A percentile compares a stretch with the other conserved stretches of the same genome.
Conservation (phyloP, 2,329 filamentous ascomycete species). For the Diaporthe vexans region DNA sequence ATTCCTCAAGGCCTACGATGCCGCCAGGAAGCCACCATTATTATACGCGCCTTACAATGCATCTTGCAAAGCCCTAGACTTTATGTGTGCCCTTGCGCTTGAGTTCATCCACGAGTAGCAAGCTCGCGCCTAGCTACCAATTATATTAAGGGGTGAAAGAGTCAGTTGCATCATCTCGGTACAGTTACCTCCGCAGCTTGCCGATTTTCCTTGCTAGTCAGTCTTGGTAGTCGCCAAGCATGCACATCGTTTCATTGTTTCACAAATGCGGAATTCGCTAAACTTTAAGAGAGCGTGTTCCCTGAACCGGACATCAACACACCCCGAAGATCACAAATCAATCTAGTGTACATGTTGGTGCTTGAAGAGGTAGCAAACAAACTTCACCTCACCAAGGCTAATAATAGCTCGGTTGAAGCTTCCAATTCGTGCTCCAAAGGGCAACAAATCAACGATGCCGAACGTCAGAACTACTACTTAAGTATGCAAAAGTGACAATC, state of each 20-base stretch:
- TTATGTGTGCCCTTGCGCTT: not conserved
- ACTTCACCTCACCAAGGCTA: not conserved
- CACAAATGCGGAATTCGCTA: slow-evolving; percentile 23
- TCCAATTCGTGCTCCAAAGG: not conserved
- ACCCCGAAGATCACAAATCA: not conserved
- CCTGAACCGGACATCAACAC: slow-evolving; percentile 21
- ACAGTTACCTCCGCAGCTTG: slow-evolving; percentile 24
- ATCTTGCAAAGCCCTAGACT: not conserved
- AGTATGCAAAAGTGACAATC: no score
- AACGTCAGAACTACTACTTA: no score
- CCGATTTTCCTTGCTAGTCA: slow-evolving; percentile 20
- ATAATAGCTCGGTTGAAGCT: not conserved
- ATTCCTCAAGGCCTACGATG: not conserved
- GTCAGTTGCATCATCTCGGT: slow-evolving; percentile 30
- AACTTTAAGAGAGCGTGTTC: slow-evolving; percentile 18
- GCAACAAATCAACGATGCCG: not conserved
- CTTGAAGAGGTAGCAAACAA: not conserved
- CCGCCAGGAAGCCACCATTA: no score
- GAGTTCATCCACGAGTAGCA: not conserved
- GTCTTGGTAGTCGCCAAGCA: slow-evolving; percentile 27
- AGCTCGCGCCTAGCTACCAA: not conserved
- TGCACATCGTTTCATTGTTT: slow-evolving; percentile 21
- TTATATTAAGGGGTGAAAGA: slow-evolving; percentile 24
- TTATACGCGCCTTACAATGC: not conserved
- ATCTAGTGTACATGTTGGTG: not conserved